Base-by-base conservation (phyloP, 495 filamentous ascomycete species). In the Cryomyces antarcticus region DNA sequence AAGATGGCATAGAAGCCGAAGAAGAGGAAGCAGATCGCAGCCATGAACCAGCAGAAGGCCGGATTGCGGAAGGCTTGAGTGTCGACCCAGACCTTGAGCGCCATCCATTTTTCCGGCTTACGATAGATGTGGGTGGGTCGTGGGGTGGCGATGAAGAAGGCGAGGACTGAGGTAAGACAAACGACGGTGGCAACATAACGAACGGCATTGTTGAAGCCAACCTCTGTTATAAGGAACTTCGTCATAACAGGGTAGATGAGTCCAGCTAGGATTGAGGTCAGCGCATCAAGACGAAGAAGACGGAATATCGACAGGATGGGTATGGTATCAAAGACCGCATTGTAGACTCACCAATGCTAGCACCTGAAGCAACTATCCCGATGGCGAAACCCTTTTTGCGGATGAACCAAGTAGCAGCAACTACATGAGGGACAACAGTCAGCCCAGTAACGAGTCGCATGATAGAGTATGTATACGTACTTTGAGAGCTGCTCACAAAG, bases 1-100 rank as follows among this genome's bases (percentile, higher is more conserved):
- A 64, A 61, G 4, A 67, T 47, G 5, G 62, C 53, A 39, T 64
- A 64, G 49, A 64, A 66, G 24, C 63, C 63, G 29, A 64, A 48
- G 51, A 64, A 66, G 5, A 65, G 45, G 34, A 58, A 59, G 7
- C 52, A 52, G 31, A 62, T 53, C 4, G 55, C 45, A 11, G 50
- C 52, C 17, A 51, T 51, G 38, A 59, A 57, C 49, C 53, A 59
- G 13, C 33, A 36, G 46, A 60, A 67, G 3, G 56, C 36, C 4
- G 34, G 39, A 41, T 57, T 53, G 6, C 38, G 39, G 40, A 67
- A 56, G 4, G 63, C 64, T 29, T 51, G 39, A 6, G 17, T 45
- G 38, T 65, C 62, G 10, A 62, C 45, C 55, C 55, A 66, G 9
- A 53, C 54, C 1, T 39, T 34, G 5, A 47, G 28, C 1, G 31